Base-by-base conservation (phyloP, 257 asterid genomes). In the Ajuga chamaepitys region DNA sequence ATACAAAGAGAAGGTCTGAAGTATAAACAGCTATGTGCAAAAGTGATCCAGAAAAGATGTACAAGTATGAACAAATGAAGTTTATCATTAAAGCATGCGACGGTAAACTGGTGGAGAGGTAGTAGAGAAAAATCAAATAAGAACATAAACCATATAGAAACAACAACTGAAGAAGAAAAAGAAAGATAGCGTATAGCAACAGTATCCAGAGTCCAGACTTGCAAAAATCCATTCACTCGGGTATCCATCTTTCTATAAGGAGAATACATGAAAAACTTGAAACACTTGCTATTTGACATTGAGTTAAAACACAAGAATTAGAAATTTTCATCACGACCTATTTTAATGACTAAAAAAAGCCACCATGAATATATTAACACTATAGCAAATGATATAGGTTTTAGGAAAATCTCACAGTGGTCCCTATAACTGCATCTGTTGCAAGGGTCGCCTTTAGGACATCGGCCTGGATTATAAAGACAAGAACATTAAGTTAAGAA, bases 391-490 rank as follows among this genome's bases (percentile, higher is more conserved):
- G 54, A 38, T 40, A 68, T 28, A 65, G 45, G 50, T 37, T 28
- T 9, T 40, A 54, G 59, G 71, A 20, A 48, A 67, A 61, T 50
- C 88, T 81, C 72, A 93, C 98, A 32, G 84, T 86, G 67, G 82
- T 48, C 63, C 97, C 99, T 72, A 93, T 87, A 55, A 89, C 81
- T 9, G 97, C 97, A 83, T 93, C 97, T 50, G 95, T 89, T 67
- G 76, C 97, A 40, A 93, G 95, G 44, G 99, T 89, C 64, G 97
- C 96, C 85, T 93, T 93, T 82, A 93, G 85, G 64, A 86, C 91
- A 76, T 89, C 88, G 67, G 65, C 37, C 99, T 93, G 85, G 51
- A 72, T 57, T 54, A 44, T 18, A 42, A 70, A 58, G 62, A 51
- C 61, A 51, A 64, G 12, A 55, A 58, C 38, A 63, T 32, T 46